Evolutionary conservation across 805 yeast species (phyloP).

Genomic region (Metschnikowia chrysomelidarum): DNA sequence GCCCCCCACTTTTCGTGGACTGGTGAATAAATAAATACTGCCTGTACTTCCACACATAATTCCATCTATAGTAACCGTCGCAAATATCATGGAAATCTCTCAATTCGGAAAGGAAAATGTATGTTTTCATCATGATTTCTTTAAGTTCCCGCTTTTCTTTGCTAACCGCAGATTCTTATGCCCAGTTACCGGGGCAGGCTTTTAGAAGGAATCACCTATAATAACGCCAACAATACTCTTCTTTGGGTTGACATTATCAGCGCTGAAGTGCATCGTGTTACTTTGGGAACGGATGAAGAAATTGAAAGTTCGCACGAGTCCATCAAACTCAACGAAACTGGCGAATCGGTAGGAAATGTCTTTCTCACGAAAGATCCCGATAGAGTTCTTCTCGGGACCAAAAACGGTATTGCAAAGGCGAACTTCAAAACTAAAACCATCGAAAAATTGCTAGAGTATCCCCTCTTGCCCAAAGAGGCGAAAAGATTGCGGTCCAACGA

Average conservation of each 20-base stretch:
- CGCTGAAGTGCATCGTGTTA: slow-evolving; percentile 41
- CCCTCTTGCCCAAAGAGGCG: slow-evolving; percentile 24
- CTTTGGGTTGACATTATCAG: slow-evolving; percentile 48
- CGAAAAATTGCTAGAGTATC: slow-evolving; percentile 42
- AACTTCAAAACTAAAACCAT: slow-evolving; percentile 38
- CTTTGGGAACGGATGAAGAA: slow-evolving; percentile 17
- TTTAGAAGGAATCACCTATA: slow-evolving; percentile 67
- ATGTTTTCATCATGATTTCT: slow-evolving; percentile 1
- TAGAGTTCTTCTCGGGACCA: slow-evolving; percentile 57
- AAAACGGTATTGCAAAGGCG: slow-evolving; percentile 60
- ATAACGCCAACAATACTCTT: slow-evolving; percentile 51
- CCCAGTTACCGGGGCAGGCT: slow-evolving; percentile 45
- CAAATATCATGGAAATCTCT: slow-evolving; percentile 1
- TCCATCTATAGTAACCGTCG: too few species aligned
- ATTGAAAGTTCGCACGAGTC: slow-evolving; percentile 32
- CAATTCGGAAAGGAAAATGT: slow-evolving; percentile 11
- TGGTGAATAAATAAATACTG: neutral
- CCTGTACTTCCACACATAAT: neutral
- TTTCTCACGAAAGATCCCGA: slow-evolving; percentile 57
- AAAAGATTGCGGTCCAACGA: slow-evolving; percentile 60
- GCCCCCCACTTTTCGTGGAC: slow-evolving; percentile 5
- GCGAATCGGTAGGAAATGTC: slow-evolving; percentile 64
- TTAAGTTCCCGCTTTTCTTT: neutral
- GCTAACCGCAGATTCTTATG: slow-evolving; percentile 19
- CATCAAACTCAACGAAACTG: slow-evolving; percentile 34